Conservation (phyloP, 2,329 filamentous ascomycete species). For the Stenocarpella maydis region DNA sequence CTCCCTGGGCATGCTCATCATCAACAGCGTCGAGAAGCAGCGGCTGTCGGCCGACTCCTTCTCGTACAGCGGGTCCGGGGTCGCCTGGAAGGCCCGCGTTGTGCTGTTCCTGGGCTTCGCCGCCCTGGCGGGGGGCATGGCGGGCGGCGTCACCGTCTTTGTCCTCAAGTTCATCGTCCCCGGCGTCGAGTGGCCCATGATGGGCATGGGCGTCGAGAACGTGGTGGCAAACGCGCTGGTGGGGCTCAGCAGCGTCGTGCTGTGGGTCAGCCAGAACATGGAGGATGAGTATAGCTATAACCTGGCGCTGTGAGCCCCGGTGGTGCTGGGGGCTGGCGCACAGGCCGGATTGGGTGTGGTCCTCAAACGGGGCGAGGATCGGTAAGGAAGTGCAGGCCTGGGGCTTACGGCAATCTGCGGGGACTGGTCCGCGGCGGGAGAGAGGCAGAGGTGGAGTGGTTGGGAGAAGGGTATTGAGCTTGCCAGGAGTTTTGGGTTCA, state of each 20-base stretch:
- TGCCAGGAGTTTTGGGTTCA: conserved; percentile 18
- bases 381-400: neutral
- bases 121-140: conserved; percentile 71
- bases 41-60: conserved; percentile 70
- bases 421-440: neutral
- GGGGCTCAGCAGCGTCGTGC: conserved; percentile 68
- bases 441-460: neutral
- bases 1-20: conserved; percentile 73
- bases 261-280: conserved; percentile 77
- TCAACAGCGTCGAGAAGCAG: conserved; percentile 74
- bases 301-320: conserved; percentile 67
- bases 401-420: neutral
- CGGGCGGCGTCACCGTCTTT: conserved; percentile 73
- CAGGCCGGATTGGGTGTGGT: too few relatives aligned
- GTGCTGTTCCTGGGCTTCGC: conserved; percentile 74
- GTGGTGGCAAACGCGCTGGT: conserved; percentile 71
- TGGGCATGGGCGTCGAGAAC: conserved; percentile 72
- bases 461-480: conserved; percentile 7
- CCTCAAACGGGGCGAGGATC: neutral
- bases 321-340: neutral
- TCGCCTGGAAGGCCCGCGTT: conserved; percentile 74
- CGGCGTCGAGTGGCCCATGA: conserved; percentile 64
- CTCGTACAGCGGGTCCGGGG: conserved; percentile 67
- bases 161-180: conserved; percentile 71
- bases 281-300: conserved; percentile 77